Evolutionary conservation across 139 green algal genomes (phyloP).

Genomic region (Tetradesmus lagerheimii): DNA sequence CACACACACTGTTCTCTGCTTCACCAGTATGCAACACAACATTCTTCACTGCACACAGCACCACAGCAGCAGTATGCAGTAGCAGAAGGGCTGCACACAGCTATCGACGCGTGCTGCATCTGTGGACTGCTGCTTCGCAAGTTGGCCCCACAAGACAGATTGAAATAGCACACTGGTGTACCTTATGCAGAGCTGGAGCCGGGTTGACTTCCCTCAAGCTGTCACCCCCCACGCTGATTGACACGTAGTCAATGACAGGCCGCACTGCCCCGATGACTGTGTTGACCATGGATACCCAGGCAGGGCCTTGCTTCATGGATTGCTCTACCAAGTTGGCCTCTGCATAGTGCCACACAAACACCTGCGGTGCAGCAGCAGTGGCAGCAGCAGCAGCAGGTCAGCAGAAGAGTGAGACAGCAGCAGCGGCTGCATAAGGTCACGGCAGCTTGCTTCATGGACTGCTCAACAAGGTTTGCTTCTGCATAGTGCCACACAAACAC

Average conservation of each 20-base stretch:
- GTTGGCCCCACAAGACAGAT: too few relatives aligned
- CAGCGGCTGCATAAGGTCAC: not conserved
- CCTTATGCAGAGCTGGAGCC: slow-evolving; percentile 8
- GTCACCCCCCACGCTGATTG: slow-evolving; percentile 34
- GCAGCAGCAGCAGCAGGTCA: not conserved
- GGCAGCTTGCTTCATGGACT: slow-evolving; percentile 41
- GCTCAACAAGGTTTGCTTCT: slow-evolving; percentile 42
- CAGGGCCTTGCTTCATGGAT: slow-evolving; percentile 23
- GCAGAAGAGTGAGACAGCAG: too few relatives aligned
- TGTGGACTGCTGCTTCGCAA: too few relatives aligned
- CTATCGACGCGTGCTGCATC: too few relatives aligned
- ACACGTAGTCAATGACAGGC: slow-evolving; percentile 27
- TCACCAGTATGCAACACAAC: too few relatives aligned
- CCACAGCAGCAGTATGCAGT: too few relatives aligned
- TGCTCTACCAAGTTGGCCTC: slow-evolving; percentile 47
- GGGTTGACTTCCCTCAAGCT: slow-evolving; percentile 37
- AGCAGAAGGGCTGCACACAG: too few relatives aligned
- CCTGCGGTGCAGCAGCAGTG: slow-evolving; percentile 15
- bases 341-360: slow-evolving; percentile 47
- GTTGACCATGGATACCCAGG: slow-evolving; percentile 42
- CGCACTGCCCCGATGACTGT: slow-evolving; percentile 16
- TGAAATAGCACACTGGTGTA: too few relatives aligned
- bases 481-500: slow-evolving; percentile 48
- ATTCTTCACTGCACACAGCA: too few relatives aligned
- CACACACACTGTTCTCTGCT: too few relatives aligned